phyloP scores from a whole-genome alignment of 2,329 filamentous ascomycete genomes.

The Ceratocystis destructans region DNA sequence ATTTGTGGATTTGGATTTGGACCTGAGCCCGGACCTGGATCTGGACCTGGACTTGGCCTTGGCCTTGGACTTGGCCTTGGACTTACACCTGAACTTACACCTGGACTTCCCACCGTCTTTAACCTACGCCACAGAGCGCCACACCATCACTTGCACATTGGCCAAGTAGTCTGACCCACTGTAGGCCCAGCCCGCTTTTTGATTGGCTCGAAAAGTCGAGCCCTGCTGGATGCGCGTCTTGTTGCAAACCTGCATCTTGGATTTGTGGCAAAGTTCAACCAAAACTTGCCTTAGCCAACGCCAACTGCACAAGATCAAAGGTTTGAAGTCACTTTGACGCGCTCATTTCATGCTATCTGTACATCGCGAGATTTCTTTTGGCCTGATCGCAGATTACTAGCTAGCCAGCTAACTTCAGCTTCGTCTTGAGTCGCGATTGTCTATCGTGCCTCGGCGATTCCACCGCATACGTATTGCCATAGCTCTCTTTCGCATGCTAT shows the following conservation, averaged over 20 bases:
- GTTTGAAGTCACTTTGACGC: conserved; percentile 1
- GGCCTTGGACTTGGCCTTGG: no score
- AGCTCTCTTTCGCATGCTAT: neutral
- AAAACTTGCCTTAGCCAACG: neutral
- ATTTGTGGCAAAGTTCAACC: neutral
- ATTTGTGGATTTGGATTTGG: no score
- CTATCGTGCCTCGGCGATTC: neutral
- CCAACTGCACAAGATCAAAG: neutral
- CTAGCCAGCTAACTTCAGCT: neutral
- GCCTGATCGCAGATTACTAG: neutral
- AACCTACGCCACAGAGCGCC: neutral
- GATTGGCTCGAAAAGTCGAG: conserved; percentile 4
- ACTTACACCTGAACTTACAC: no score
- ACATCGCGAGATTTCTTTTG: neutral
- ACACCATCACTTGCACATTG: neutral
- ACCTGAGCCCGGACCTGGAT: no score
- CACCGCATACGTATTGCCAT: neutral
- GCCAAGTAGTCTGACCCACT: neutral
- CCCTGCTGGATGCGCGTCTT: conserved; percentile 7
- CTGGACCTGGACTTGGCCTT: no score
- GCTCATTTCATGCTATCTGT: conserved; percentile 5
- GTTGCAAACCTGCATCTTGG: conserved; percentile 10
- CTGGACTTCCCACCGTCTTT: neutral
- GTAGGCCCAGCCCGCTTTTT: neutral
- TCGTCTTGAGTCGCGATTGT: neutral